These are phyloP conservation scores for Cymbopogon citratus DNA, from an alignment of 176 grass and related monocot species.

Conservation along the genomic window DNA sequence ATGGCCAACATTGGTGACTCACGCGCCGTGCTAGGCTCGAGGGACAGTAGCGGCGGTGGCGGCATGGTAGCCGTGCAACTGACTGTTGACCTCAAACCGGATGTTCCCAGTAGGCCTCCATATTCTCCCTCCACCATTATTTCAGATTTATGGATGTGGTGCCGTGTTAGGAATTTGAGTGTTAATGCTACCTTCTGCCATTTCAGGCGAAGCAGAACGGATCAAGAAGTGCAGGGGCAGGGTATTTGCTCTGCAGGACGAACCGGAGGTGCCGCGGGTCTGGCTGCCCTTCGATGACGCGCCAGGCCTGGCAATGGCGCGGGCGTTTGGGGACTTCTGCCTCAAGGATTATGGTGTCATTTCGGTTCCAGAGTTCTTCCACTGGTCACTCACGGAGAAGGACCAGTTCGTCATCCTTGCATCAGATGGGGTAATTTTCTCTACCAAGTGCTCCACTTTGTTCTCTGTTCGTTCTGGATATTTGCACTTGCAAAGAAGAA, in stretches of 20 bases:
- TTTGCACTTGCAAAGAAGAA: slow-evolving; percentile 21
- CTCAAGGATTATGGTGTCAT: slow-evolving; percentile 97
- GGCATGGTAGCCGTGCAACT: slow-evolving; percentile 68
- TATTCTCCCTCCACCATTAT: not conserved
- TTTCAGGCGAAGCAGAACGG: slow-evolving; percentile 83
- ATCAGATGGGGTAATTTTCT: slow-evolving; percentile 80
- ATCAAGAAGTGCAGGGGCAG: slow-evolving; percentile 95
- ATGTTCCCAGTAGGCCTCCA: slow-evolving; percentile 73
- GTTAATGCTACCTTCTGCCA: not conserved
- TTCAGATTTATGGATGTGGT: not conserved
- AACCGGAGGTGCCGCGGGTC: slow-evolving; percentile 93
- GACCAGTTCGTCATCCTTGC: slow-evolving; percentile 93
- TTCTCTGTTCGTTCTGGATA: not conserved
- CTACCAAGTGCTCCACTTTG: not conserved
- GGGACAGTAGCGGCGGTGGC: slow-evolving; percentile 28
- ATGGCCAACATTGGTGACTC: slow-evolving; percentile 96
- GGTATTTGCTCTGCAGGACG: slow-evolving; percentile 91
- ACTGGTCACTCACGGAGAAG: slow-evolving; percentile 64
- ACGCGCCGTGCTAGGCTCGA: slow-evolving; percentile 81
- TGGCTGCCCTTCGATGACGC: slow-evolving; percentile 96
- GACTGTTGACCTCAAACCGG: slow-evolving; percentile 95
- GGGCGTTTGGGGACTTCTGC: slow-evolving; percentile 94
- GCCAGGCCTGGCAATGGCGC: slow-evolving; percentile 87
- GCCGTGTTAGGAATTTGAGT: not conserved
- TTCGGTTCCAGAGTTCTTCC: slow-evolving; percentile 95